These are phyloP conservation scores for Mucor piriformis DNA, from an alignment of 371 early-diverging fungal species.

Conservation along the genomic window DNA sequence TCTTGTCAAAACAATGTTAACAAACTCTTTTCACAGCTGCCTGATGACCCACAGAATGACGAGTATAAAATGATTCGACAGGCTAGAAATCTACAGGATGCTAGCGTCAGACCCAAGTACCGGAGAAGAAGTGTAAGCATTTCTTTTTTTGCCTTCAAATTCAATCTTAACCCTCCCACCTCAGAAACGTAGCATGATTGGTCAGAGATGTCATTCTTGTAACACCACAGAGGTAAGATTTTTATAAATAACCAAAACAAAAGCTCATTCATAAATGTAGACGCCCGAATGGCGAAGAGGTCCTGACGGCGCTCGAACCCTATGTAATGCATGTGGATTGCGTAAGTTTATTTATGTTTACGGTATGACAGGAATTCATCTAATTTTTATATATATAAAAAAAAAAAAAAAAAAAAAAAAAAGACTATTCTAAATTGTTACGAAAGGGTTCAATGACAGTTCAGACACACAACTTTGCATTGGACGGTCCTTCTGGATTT, in stretches of 20 bases:
- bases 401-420: too few relatives aligned
- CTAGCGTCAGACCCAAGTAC: conserved; percentile 28
- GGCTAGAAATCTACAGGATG: conserved; percentile 37
- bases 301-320: conserved; percentile 67
- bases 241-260: background rate
- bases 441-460: conserved; percentile 33
- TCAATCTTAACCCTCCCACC: background rate
- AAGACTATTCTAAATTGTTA: conserved; percentile 33
- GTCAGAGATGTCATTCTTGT: conserved; percentile 63
- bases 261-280: background rate
- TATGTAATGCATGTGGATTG: conserved; percentile 74
- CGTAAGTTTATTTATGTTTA: conserved; percentile 46
- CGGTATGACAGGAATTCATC: too few relatives aligned
- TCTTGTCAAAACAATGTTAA: too few relatives aligned
- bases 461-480: conserved; percentile 23
- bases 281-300: conserved; percentile 78
- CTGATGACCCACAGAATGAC: background rate
- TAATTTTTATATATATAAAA: too few relatives aligned
- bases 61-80: conserved; percentile 44
- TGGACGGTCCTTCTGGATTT: conserved; percentile 5
- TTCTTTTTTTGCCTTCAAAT: background rate
- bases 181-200: conserved; percentile 39
- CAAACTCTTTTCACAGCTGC: background rate
- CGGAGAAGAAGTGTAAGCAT: conserved; percentile 30
- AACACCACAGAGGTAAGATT: conserved; percentile 44